phyloP scores from a whole-genome alignment of 139 green algal species.

The Coelastrella sp. region DNA sequence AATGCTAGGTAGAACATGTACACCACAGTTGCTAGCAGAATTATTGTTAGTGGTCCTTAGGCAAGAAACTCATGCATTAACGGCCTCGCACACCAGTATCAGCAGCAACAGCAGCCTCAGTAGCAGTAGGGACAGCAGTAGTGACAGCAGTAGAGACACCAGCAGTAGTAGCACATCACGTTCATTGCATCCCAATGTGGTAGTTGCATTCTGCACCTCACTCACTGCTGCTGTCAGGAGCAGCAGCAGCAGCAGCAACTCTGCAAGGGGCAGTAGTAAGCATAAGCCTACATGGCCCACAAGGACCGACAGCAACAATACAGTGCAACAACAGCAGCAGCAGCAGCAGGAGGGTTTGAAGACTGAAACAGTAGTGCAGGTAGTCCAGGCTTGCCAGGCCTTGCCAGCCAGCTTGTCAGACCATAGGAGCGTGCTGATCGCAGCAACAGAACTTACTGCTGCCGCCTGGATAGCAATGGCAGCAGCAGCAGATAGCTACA shows the following conservation, averaged over 20 bases:
- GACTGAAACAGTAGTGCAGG: background rate
- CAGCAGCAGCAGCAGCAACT: background rate
- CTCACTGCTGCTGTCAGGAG: background rate
- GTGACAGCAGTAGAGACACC: background rate
- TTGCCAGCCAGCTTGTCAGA: background rate
- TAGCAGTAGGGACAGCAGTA: background rate
- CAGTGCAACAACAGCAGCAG: background rate
- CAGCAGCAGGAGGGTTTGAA: background rate
- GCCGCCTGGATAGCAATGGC: background rate
- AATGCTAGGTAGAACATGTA: background rate
- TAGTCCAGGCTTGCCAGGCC: background rate
- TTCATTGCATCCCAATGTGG: background rate
- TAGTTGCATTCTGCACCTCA: background rate
- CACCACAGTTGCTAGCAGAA: background rate
- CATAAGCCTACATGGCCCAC: too few relatives aligned
- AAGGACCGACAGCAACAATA: background rate
- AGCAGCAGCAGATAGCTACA: background rate
- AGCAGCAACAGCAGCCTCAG: background rate
- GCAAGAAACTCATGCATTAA: background rate
- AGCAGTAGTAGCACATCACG: background rate
- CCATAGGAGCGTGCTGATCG: background rate
- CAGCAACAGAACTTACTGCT: slow-evolving; percentile 3
- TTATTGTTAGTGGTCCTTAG: background rate
- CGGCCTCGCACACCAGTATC: background rate
- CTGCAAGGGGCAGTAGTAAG: background rate